These are phyloP conservation scores for Oryza longistaminata DNA, from an alignment of 176 grass and related monocot species.

Conservation along the genomic window DNA sequence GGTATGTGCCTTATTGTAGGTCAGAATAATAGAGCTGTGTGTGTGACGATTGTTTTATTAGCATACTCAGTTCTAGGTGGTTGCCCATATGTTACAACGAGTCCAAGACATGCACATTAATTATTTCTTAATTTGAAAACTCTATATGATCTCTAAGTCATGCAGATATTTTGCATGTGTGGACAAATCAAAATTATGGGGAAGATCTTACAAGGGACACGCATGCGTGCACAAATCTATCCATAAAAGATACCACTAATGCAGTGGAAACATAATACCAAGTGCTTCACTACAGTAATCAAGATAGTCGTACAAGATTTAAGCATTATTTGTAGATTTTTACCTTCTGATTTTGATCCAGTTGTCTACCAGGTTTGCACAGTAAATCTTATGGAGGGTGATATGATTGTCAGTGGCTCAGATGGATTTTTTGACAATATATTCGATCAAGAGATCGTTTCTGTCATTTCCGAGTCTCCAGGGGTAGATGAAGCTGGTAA, in stretches of 20 bases:
- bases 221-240: background rate
- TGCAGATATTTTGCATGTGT: background rate
- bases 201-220: background rate
- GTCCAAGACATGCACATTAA: background rate
- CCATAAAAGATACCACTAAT: background rate
- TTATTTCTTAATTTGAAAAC: background rate
- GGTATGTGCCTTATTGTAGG: slow-evolving; percentile 40
- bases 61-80: background rate
- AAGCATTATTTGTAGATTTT: slow-evolving; percentile 12
- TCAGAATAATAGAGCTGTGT: background rate
- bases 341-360: slow-evolving; percentile 37
- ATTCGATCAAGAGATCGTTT: slow-evolving; percentile 86
- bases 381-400: slow-evolving; percentile 81
- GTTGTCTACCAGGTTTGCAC: slow-evolving; percentile 59
- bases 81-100: background rate
- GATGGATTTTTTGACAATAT: slow-evolving; percentile 96
- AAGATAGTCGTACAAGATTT: slow-evolving; percentile 16
- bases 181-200: background rate
- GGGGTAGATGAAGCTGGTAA: slow-evolving; percentile 76
- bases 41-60: background rate
- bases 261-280: background rate
- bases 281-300: background rate
- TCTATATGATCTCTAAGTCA: background rate
- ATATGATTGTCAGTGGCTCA: slow-evolving; percentile 80
- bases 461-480: slow-evolving; percentile 54